Evolutionary conservation across 2,329 filamentous ascomycete species (phyloP), one percentile per base, ranked within the genome.

Genomic region (Sporothrix curviconia): DNA sequence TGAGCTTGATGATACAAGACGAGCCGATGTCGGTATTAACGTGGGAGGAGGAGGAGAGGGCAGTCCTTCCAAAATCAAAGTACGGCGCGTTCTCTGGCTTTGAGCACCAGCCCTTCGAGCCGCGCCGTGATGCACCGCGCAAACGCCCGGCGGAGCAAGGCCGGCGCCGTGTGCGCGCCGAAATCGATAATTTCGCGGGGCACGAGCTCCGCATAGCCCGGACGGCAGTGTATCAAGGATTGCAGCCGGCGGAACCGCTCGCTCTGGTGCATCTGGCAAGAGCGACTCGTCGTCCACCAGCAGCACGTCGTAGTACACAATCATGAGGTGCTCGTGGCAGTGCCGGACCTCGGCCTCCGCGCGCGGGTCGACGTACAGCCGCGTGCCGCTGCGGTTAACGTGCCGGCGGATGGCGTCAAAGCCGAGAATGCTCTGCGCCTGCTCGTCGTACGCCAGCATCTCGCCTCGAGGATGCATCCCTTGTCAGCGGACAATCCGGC

Each of bases 331-430:
- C 60, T 85, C 80, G 56, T 76, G 68, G 8, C 71, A 68, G 30
- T 76, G 74, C 1, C 36, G 47, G 22, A 22, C 17, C 19, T 34
- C 30, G 32, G 11, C 30, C 19, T 34, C 30, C 17, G 4, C 17
- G 17, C 17, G 46, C 17, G 47, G 47, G 15, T 51, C 47, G 34
- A 19, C 36, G 34, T 51, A 51, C 19, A 51, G 49, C 7, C 49
- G 49, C 49, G 49, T 39, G 4, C 90, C 90, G 46, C 88, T 86
- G 40, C 90, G 81, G 7, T 80, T 77, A 25, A 96, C 81, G 65
- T 95, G 87, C 63, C 90, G 92, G 46, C 90, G 81, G 59, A 96
- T 86, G 64, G 90, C 88, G 64, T 94, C 84, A 64, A 96, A 96
- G 1, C 84, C 84, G 43, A 90, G 72, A 3, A 95, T 83, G 37